These are phyloP conservation scores for Hyphodiscus hymeniophilus DNA, from an alignment of 495 filamentous ascomycete species.

Conservation along the genomic window DNA sequence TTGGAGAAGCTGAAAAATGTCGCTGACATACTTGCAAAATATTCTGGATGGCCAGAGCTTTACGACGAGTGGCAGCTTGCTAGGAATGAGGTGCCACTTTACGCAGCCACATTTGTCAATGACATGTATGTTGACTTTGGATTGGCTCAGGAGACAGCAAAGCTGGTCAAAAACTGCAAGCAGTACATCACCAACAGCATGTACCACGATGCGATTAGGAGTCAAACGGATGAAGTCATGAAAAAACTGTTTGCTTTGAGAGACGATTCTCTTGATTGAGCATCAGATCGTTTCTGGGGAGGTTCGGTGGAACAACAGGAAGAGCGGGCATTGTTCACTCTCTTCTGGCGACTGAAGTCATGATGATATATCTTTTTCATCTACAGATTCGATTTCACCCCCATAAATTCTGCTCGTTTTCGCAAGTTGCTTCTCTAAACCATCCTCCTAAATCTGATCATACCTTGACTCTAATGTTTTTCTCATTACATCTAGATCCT, in stretches of 20 bases:
- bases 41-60: slow-evolving; percentile 61
- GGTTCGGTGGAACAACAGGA: no score
- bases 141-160: slow-evolving; percentile 62
- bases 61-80: slow-evolving; percentile 60
- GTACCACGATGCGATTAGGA: slow-evolving; percentile 76
- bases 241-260: slow-evolving; percentile 60
- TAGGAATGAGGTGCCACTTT: slow-evolving; percentile 80
- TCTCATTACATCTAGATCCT: slow-evolving; percentile 36
- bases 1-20: slow-evolving; percentile 53
- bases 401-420: slow-evolving; percentile 21
- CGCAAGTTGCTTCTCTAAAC: slow-evolving; percentile 24
- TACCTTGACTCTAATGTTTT: slow-evolving; percentile 33
- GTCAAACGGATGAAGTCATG: slow-evolving; percentile 65
- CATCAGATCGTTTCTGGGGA: no score
- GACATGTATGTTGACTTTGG: slow-evolving; percentile 93
- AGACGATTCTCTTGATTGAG: slow-evolving; percentile 63
- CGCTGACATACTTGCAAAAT: slow-evolving; percentile 61
- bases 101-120: slow-evolving; percentile 74
- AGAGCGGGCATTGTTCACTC: no score
- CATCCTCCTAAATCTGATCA: slow-evolving; percentile 43
- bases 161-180: slow-evolving; percentile 67
- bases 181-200: slow-evolving; percentile 77
- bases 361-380: neutral
- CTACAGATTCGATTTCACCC: neutral
- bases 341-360: no score